A percentile compares a stretch with the other conserved stretches of the same genome.
phyloP scores from a whole-genome alignment of 371 early-diverging fungal genomes.

The Mucor velutinosus region DNA sequence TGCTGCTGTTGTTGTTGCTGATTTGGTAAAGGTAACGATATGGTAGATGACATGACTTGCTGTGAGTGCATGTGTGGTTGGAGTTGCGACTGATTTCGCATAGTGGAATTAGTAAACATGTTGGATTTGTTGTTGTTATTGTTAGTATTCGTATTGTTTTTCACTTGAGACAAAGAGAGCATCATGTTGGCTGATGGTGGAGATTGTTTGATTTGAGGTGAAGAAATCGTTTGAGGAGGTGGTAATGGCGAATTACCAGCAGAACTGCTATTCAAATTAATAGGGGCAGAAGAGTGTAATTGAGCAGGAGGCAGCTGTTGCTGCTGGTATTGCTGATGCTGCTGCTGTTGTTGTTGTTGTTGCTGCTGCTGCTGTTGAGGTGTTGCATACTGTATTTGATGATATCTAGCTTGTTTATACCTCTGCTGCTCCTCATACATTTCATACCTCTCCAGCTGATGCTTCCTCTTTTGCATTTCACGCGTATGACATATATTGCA shows the following conservation, averaged over 20 bases:
- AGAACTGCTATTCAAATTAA: conserved; percentile 8
- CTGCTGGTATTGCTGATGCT: conserved; percentile 6
- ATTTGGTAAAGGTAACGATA: conserved; percentile 14
- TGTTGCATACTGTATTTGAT: conserved; percentile 11
- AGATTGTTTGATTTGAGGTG: conserved; percentile 22
- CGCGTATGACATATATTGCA: conserved; percentile 24
- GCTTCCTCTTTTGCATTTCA: conserved; percentile 27
- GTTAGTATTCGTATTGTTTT: neutral
- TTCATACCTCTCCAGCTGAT: conserved; percentile 27
- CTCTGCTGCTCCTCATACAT: conserved; percentile 28
- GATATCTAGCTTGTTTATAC: conserved; percentile 18
- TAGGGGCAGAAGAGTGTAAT: conserved; percentile 15
- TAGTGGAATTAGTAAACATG: conserved; percentile 1
- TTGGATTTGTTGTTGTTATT: conserved; percentile 5
- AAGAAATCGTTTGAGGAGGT: conserved; percentile 14
- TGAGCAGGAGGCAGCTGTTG: conserved; percentile 17
- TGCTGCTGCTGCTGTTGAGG: conserved; percentile 11
- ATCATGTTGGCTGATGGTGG: conserved; percentile 18
- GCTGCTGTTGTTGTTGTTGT: conserved; percentile 11
- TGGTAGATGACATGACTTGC: conserved; percentile 5
- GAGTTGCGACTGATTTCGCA: conserved; percentile 35
- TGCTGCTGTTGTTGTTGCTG: conserved; percentile 14
- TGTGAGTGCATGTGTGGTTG: conserved; percentile 4
- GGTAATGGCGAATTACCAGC: conserved; percentile 10
- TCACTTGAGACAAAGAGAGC: conserved; percentile 8